Base-by-base conservation (phyloP, 768 basidiomycete species). In the Lactarius sp. region DNA sequence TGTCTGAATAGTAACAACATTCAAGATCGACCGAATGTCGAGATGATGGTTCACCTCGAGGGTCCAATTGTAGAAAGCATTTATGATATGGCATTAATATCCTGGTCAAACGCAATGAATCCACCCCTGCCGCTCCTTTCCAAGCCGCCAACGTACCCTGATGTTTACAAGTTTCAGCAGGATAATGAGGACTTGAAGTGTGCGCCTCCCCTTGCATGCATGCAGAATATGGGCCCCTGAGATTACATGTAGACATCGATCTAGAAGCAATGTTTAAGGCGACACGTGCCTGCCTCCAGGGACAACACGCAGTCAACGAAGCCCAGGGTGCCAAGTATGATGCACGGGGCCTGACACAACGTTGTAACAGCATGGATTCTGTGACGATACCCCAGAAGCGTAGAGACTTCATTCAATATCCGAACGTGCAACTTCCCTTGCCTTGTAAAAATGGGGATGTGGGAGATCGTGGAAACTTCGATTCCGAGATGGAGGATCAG, bases 21-120 rank as follows among this genome's bases (percentile, higher is more conserved):
- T 46, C 86, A 86, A 73, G 81, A 84, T 66, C 77, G 79, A 20
- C 74, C 77, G 7, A 79, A 81, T 67, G 66, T 79, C 63, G 79
- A 83, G 72, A 82, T 87, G 80, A 86, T 86, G 85, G 72, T 81
- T 7, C 86, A 87, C 66, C 77, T 88, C 49, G 87, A 89, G 69
- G 87, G 87, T 0, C 83, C 84, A 0, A 79, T 90, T 57, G 87
- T 89, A 61, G 80, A 88, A 60, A 77, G 83, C 5, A 77, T 89
- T 66, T 88, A 87, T 73, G 88, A 89, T 72, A 82, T 81, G 73
- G 83, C 84, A 14, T 79, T 89, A 54, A 76, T 86, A 59, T 81
- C 81, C 51, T 88, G 85, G 84, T 77, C 75, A 66, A 79, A 80
- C 50, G 70, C 75, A 33, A 74, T 84, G 68, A 65, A 75, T 41